phyloP scores from a whole-genome alignment of 2,329 filamentous ascomycete species.

The Alternaria sp. region DNA sequence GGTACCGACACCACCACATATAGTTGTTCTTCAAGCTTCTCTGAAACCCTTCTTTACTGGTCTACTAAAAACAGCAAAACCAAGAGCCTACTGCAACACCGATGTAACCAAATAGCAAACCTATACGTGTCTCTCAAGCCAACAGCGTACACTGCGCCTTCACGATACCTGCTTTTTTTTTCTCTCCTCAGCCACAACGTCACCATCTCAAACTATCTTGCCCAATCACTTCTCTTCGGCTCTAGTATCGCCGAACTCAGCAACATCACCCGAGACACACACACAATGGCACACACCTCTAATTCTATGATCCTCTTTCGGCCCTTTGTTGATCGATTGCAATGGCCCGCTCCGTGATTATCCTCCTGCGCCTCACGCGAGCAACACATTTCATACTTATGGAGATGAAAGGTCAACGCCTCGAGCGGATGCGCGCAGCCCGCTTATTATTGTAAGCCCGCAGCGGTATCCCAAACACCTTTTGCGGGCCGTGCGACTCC shows the following conservation, averaged over 20 bases:
- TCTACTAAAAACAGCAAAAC: not conserved
- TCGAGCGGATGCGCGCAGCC: not conserved
- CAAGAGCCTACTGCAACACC: conserved; percentile 4
- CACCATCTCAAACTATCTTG: conserved; percentile 3
- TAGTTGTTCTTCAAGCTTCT: conserved; percentile 5
- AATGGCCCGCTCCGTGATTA: conserved; percentile 18
- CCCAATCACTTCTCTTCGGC: not conserved
- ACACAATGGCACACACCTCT: not conserved
- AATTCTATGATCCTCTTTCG: conserved; percentile 1
- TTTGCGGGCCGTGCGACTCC: not conserved
- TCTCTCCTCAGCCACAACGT: conserved; percentile 7
- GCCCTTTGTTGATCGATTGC: conserved; percentile 14
- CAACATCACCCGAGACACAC: not conserved
- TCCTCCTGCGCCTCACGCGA: not conserved
- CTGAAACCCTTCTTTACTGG: not conserved
- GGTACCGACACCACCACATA: not conserved
- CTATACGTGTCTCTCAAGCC: not conserved
- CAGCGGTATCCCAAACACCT: not conserved
- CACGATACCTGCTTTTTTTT: conserved; percentile 16
- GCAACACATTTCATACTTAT: not conserved
- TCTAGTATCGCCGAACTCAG: not conserved
- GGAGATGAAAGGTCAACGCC: not conserved
- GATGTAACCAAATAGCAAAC: conserved; percentile 3
- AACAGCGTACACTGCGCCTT: conserved; percentile 5
- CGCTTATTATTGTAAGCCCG: no score